phyloP scores from a whole-genome alignment of 2,329 filamentous ascomycete genomes.

The Podosphaera aphanis region DNA sequence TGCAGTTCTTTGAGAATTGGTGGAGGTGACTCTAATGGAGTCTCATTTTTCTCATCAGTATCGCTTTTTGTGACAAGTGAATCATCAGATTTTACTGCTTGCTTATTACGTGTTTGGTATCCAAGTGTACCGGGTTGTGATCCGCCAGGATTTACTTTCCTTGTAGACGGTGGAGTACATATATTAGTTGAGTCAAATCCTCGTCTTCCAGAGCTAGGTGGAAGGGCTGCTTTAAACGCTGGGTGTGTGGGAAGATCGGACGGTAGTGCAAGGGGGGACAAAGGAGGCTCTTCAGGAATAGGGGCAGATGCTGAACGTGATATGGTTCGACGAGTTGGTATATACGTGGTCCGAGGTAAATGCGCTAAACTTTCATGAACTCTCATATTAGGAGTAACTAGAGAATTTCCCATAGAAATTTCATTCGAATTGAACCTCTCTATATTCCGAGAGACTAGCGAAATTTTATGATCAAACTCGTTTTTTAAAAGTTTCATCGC shows the following conservation, averaged over 20 bases:
- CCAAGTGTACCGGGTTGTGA: conserved; percentile 13
- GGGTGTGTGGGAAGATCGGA: conserved; percentile 19
- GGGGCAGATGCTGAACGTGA: conserved; percentile 40
- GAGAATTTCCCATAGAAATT: conserved; percentile 9
- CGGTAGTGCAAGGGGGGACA: conserved; percentile 13
- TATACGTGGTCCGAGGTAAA: conserved; percentile 15
- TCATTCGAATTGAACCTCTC: conserved; percentile 18
- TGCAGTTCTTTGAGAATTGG: conserved; percentile 38
- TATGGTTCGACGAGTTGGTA: conserved; percentile 21
- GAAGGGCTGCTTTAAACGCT: conserved; percentile 19
- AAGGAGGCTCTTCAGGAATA: conserved; percentile 22
- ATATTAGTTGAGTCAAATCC: conserved; percentile 8
- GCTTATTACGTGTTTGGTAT: conserved; percentile 13
- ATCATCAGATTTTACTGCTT: conserved; percentile 18
- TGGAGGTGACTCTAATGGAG: conserved; percentile 26
- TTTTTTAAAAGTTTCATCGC: conserved; percentile 69
- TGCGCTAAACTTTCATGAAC: conserved; percentile 13
- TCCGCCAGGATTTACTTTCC: conserved; percentile 14
- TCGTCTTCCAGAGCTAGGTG: conserved; percentile 15
- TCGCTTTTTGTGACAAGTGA: background rate
- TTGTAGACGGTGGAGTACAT: conserved; percentile 5
- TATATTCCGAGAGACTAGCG: conserved; percentile 32
- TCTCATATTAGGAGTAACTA: conserved; percentile 10
- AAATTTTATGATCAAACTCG: conserved; percentile 28
- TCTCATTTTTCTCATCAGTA: conserved; percentile 15